Base-by-base conservation (phyloP, 148 eudicot species). In the Dianthus caryophyllus region DNA sequence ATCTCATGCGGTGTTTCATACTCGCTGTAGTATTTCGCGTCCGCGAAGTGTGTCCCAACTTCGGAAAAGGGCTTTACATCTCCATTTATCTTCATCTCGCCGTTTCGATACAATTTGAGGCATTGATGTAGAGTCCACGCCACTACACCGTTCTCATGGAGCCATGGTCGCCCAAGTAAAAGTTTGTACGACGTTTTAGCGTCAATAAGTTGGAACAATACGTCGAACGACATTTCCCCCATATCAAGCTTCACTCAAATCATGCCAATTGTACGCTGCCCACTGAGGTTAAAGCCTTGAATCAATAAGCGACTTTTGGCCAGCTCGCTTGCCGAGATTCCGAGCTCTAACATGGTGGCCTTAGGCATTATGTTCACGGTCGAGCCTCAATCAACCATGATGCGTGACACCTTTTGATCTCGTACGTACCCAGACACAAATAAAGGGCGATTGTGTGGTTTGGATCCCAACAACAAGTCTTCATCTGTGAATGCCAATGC, bases 111-210 rank as follows among this genome's bases (percentile, higher is more conserved):
- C 2, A 9, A 18, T 14, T 58, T 69, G 0, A 69, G 26, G 17
- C 72, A 57, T 29, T 58, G 72, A 24, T 44, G 44, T 1, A 57
- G 72, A 8, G 64, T 57, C 9, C 18, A 69, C 20, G 57, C 65
- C 2, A 59, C 65, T 3, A 69, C 22, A 1, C 56, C 65, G 44
- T 58, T 60, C 14, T 69, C 65, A 29, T 58, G 65, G 0, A 69
- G 29, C 54, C 43, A 41, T 1, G 12, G 33, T 9, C 17, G 11
- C 2, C 43, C 57, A 16, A 65, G 27, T 8, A 65, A 18, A 15
- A 47, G 8, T 12, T 64, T 64, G 6, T 64, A 64, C 1, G 54
- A 64, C 11, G 55, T 43, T 20, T 24, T 41, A 0, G 51, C 11
- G 9, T 63, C 66, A 6, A 64, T 64, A 0, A 64, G 52, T 9